phyloP scores from a whole-genome alignment of 2,329 filamentous ascomycete species.

The Drechslerella dactyloides region DNA sequence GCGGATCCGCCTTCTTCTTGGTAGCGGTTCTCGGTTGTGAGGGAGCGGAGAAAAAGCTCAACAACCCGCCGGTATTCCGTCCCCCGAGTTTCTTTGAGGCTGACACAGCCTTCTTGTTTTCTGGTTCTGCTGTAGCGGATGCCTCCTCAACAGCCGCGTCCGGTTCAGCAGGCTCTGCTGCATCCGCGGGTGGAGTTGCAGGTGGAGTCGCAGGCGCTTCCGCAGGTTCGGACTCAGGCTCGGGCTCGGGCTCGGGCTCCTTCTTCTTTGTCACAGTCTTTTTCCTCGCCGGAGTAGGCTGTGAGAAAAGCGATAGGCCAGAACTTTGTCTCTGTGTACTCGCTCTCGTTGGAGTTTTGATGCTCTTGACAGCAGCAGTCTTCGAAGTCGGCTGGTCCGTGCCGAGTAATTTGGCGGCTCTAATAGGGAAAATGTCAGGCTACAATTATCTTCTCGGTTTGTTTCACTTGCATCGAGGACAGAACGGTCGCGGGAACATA shows the following conservation, averaged over 20 bases:
- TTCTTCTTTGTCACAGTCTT: slow-evolving; percentile 45
- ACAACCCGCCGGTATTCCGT: slow-evolving; percentile 29
- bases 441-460: slow-evolving; percentile 4
- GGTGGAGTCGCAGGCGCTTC: slow-evolving; percentile 5
- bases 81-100: slow-evolving; percentile 33
- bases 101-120: slow-evolving; percentile 21
- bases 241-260: slow-evolving; percentile 8
- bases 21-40: slow-evolving; percentile 18
- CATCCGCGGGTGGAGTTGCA: slow-evolving; percentile 6
- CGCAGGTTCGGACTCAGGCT: neutral
- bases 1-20: slow-evolving; percentile 33
- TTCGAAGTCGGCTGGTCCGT: slow-evolving; percentile 31
- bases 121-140: slow-evolving; percentile 8
- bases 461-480: slow-evolving; percentile 2
- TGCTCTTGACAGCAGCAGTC: neutral
- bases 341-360: slow-evolving; percentile 11
- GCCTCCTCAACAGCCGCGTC: slow-evolving; percentile 21
- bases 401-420: slow-evolving; percentile 47
- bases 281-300: slow-evolving; percentile 23
- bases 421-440: slow-evolving; percentile 21
- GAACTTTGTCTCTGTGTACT: slow-evolving; percentile 24
- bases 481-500: slow-evolving; percentile 6
- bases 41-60: slow-evolving; percentile 29
- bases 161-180: slow-evolving; percentile 9
- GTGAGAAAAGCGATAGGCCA: slow-evolving; percentile 31